Evolutionary conservation across 2,329 filamentous ascomycete species (phyloP).

Genomic region (Ophiostoma tasmaniense): DNA sequence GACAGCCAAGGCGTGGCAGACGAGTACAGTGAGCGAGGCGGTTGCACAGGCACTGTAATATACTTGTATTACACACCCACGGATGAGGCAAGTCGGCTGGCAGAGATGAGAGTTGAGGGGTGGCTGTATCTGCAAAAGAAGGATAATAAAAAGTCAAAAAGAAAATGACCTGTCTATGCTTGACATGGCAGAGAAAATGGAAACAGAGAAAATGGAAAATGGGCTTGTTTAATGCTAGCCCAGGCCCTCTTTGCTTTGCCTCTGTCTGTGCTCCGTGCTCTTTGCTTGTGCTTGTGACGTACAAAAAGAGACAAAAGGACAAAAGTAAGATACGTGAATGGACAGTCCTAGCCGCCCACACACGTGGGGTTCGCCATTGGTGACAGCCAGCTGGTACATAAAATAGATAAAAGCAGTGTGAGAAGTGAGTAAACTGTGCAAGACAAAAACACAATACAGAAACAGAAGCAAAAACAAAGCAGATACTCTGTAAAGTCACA

Average conservation of each 20-base stretch:
- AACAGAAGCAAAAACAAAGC: neutral
- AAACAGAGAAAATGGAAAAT: neutral
- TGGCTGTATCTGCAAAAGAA: neutral
- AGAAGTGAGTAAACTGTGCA: neutral
- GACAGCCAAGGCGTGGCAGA: conserved; percentile 6
- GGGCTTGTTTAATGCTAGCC: neutral
- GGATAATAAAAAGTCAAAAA: neutral
- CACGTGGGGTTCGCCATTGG: conserved; percentile 8
- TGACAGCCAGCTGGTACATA: neutral
- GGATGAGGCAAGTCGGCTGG: neutral
- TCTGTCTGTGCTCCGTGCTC: neutral
- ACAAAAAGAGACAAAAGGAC: neutral
- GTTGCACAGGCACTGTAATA: neutral
- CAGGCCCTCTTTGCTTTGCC: neutral
- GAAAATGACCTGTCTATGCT: neutral
- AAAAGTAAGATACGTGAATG: conserved; percentile 8
- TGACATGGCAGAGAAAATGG: neutral
- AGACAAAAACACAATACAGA: neutral
- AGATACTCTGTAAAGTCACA: too few relatives aligned
- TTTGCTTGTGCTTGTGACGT: neutral
- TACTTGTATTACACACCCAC: neutral
- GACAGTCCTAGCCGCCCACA: neutral
- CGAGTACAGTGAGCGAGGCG: neutral
- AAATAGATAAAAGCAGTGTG: neutral
- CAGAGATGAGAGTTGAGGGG: neutral